Conservation (phyloP, 108 stramenopile species). For the Fragilaria radians region DNA sequence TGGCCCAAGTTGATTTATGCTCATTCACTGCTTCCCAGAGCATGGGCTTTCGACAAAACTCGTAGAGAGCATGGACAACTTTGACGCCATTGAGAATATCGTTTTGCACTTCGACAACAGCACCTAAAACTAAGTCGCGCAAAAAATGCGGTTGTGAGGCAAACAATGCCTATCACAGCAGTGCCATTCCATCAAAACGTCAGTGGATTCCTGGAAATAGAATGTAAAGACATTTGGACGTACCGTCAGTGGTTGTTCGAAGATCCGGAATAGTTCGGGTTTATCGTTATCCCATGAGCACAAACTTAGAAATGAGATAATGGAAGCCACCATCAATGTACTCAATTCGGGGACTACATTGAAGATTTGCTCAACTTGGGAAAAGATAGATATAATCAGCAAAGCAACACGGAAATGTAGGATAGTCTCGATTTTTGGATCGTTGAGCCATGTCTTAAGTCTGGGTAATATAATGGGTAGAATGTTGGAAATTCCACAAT, state of each 20-base stretch:
- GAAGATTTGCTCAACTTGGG: not conserved
- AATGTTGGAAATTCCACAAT: not conserved
- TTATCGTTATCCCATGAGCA: not conserved
- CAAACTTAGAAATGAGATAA: not conserved
- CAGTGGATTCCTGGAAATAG: not conserved
- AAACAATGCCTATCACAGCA: not conserved
- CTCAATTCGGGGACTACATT: not conserved
- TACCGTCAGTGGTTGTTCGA: not conserved
- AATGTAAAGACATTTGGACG: not conserved
- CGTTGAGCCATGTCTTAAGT: not conserved
- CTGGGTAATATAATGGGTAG: constrained; percentile 5
- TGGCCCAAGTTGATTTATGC: not conserved
- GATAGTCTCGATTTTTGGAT: not conserved
- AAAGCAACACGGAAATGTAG: not conserved
- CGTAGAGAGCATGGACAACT: not conserved
- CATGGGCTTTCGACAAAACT: not conserved
- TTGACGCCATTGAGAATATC: not conserved
- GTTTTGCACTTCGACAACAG: not conserved
- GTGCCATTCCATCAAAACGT: not conserved
- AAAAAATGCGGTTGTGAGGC: not conserved
- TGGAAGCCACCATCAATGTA: not conserved
- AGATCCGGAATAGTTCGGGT: not conserved
- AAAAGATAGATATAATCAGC: not conserved
- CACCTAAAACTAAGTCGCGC: not conserved
- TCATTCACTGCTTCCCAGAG: not conserved